Evolutionary conservation across 1,139 yeast genomes (phyloP), one percentile per base, ranked within the genome.

Genomic region (Keqinozyma sinolaborantium): DNA sequence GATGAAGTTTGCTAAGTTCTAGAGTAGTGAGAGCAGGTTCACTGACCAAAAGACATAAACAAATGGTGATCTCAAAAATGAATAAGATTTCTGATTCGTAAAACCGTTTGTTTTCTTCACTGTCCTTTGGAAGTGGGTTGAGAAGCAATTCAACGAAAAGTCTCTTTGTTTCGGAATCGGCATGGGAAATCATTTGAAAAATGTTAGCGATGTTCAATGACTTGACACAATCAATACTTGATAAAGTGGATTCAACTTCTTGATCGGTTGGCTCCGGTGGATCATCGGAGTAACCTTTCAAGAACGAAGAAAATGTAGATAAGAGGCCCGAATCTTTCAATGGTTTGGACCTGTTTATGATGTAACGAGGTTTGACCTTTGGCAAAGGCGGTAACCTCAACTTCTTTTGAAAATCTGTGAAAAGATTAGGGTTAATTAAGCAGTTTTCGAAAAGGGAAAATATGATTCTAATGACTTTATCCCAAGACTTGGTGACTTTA

Each of bases 221-320:
- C 34, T 75, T 76, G 32, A 88, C 70, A 51, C 97, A 90, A 44
- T 90, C 95, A 35, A 83, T 62, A 0, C 96, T 83, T 4, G 88
- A 81, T 15, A 83, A 58, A 0, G 97, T 84, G 2, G 87, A 75
- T 40, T 88, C 96, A 30, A 94, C 81, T 48, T 90, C 97, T 46
- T 84, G 95, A 36, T 84, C 95, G 1, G 94, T 76, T 3, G 98
- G 98, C 53, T 90, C 97, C 5, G 85, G 83, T 2, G 86, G 81
- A 25, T 85, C 95, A 45, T 88, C 97, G 0, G 83, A 70, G 38
- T 83, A 78, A 11, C 97, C 94, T 44, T 94, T 85, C 56, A 94
- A 72, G 49, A 88, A 90, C 0, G 96, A 87, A 1, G 97, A 88
- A 45, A 94, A 81, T 0, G 97, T 84, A 1, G 95, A 85, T 36